Base-by-base conservation (phyloP, 2,329 filamentous ascomycete genomes). In the Pseudofabraea citricarpa region DNA sequence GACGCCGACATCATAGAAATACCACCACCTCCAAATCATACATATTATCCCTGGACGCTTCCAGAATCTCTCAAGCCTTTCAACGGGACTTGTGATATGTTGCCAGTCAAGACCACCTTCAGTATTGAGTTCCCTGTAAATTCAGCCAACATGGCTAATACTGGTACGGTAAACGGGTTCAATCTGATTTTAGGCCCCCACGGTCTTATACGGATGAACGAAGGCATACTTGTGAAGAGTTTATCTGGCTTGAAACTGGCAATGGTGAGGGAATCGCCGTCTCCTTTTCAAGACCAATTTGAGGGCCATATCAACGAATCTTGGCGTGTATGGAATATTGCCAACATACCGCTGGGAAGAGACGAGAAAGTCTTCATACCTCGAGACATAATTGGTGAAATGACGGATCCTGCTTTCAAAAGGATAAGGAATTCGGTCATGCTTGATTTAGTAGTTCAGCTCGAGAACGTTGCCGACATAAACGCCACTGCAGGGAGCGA, bases 1-100 rank as follows among this genome's bases (percentile, higher is more conserved):
- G 61, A 42, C 22, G 27, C 23, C 13, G 21, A 39, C 31, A 58
- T 62, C 6, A 61, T 57, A 75, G 58, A 65, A 73, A 43, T 68
- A 60, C 47, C 65, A 6, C 62, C 56, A 19, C 66, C 77, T 6
- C 82, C 81, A 1, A 95, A 95, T 56, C 83, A 90, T 61, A 91
- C 85, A 0, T 83, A 87, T 56, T 97, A 90, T 58, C 93, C 93
- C 0, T 97, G 91, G 91, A 97, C 93, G 0, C 69, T 98, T 0
- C 91, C 93, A 0, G 70, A 73, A 1, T 74, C 79, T 20, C 72
- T 95, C 54, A 74, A 96, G 3, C 89, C 90, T 0, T 65, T 69
- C 8, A 81, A 94, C 56, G 91, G 86, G 1, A 84, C 75, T n/a
- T 95, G 88, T 53, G 75, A 83, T 4, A 79, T 77, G 10, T 83